Evolutionary conservation across 768 basidiomycete genomes (phyloP), one percentile per base, ranked within the genome.

Genomic region (Podaxis carcinomalis): DNA sequence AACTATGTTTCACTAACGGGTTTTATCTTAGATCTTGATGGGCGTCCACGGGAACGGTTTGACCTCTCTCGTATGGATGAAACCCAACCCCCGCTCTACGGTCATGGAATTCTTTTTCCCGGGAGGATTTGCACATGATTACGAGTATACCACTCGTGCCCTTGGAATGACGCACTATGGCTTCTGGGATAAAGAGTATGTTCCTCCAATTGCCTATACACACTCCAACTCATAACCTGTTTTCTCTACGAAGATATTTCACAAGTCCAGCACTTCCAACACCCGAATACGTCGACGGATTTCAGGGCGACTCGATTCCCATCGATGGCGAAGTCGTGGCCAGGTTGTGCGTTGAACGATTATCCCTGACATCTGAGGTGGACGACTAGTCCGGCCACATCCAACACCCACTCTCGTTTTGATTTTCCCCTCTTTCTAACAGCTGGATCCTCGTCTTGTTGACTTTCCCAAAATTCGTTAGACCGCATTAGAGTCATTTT

Each of bases 91-190:
- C 4, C 80, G 88, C 16, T 83, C 92, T 35, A 93, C 95, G 0
- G 93, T 97, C 35, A 92, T 96, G 69, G 95, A 97, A 68, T 94
- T 97, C 74, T 95, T 94, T 73, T 92, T 80, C 72, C 89, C 89
- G 0, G 80, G 80, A 44, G 93, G 93, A 2, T 95, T 95, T 69
- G 91, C 93, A 10, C 82, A 84, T 64, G 93, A 95, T 70, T 95
- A 95, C 68, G 85, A 92, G 70, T 92, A 83, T 62, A 91, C 89
- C 1, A 78, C 90, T 0, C 82, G 87, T n/a, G 87, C 90, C 0
- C 74, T 96, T 1, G 94, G 93, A 7, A 92, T 96, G 81, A 78
- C 75, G 0, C 89, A 93, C 70, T 92, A 86, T 64, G 91, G 90
- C 7, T 89, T 96, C 72, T 96, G 95, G 94, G 83, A 84, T 14